These are phyloP conservation scores for Podospora didyma DNA, from an alignment of 495 filamentous ascomycete genomes.

Conservation along the genomic window DNA sequence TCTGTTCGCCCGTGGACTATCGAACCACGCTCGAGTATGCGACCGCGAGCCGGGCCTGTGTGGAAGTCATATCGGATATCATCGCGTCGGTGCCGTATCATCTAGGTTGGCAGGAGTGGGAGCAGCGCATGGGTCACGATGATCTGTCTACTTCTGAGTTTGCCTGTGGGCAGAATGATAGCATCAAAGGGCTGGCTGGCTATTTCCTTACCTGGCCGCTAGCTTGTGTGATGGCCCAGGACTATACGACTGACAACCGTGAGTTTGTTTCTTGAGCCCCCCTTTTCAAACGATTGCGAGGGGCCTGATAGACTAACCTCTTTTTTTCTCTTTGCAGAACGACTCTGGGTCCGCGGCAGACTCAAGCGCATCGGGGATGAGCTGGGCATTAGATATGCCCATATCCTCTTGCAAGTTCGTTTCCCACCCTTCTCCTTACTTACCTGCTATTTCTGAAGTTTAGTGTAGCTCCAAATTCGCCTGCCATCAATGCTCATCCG, in stretches of 20 bases:
- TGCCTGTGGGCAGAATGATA: conserved; percentile 32
- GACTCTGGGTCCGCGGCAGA: conserved; percentile 43
- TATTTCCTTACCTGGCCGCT: conserved; percentile 36
- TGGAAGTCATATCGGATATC: conserved; percentile 45
- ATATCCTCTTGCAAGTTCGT: conserved; percentile 39
- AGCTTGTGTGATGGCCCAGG: conserved; percentile 31
- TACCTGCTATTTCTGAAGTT: not conserved
- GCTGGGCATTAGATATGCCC: conserved; percentile 46
- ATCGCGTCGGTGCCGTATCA: conserved; percentile 50
- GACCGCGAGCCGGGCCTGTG: conserved; percentile 32
- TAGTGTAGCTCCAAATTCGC: conserved; percentile 36
- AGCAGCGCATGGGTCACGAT: conserved; percentile 17
- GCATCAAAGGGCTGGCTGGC: conserved; percentile 41
- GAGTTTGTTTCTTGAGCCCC: no score
- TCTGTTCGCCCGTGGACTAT: conserved; percentile 48
- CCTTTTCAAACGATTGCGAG: not conserved
- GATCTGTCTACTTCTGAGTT: conserved; percentile 21
- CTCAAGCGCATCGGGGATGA: conserved; percentile 42
- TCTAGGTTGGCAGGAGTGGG: conserved; percentile 42
- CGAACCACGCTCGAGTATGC: conserved; percentile 52
- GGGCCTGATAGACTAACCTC: conserved; percentile 4
- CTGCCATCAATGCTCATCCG: conserved; percentile 52
- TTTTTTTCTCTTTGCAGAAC: conserved; percentile 19
- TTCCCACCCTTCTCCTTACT: not conserved
- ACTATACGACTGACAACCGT: conserved; percentile 40